A percentile compares a stretch with the other conserved stretches of the same genome.
These are phyloP conservation scores for Cunninghamia lanceolata DNA, from an alignment of 75 land plant species.

Conservation along the genomic window DNA sequence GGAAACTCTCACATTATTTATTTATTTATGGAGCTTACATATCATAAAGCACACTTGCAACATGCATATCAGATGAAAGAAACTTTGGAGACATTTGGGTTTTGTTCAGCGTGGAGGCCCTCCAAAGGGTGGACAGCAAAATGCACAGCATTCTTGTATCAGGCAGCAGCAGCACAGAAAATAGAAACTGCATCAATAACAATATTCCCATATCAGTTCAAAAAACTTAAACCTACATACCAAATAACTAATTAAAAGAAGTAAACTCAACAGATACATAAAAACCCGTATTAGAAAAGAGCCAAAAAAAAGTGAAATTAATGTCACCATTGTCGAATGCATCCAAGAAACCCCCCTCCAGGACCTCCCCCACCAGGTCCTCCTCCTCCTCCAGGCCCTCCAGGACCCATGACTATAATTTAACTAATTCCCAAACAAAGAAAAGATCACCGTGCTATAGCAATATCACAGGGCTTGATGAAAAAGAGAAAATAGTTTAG, in stretches of 20 bases:
- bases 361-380: background rate
- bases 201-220: background rate
- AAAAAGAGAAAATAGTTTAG: no score
- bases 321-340: conserved; percentile 6
- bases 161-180: conserved; percentile 6
- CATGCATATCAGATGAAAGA: no score
- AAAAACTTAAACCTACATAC: background rate
- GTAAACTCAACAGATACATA: background rate
- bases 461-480: background rate
- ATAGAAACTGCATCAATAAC: background rate
- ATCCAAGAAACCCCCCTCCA: background rate
- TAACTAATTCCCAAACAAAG: background rate
- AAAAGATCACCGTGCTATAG: no score
- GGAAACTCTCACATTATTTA: no score
- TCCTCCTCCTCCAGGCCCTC: no score
- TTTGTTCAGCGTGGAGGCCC: background rate
- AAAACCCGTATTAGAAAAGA: background rate
- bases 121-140: conserved; percentile 2
- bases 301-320: no score
- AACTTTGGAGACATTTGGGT: background rate
- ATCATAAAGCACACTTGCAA: no score
- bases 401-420: background rate
- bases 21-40: no score
- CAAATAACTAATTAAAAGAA: no score
- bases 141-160: background rate